Evolutionary conservation across 768 basidiomycete species (phyloP).

Genomic region (Hericium alpestre): DNA sequence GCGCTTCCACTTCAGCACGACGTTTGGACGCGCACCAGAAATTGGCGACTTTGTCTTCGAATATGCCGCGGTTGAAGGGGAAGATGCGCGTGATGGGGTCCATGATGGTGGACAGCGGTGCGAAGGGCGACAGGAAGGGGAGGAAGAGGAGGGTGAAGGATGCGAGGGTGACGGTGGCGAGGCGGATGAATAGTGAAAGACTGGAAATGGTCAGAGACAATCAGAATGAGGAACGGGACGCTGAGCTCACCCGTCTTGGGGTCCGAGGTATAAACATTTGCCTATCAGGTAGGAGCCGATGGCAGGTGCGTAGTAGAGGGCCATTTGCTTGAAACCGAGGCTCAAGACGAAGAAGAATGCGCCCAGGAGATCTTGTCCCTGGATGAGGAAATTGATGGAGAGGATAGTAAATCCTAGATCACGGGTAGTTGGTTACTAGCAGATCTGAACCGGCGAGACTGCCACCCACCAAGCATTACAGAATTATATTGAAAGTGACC

Average conservation of each 20-base stretch:
- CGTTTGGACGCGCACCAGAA: slow-evolving; percentile 95
- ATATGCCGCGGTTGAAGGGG: slow-evolving; percentile 82
- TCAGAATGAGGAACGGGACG: no score
- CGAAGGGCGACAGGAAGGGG: slow-evolving; percentile 69
- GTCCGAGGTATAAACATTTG: slow-evolving; percentile 80
- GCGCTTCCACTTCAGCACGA: slow-evolving; percentile 75
- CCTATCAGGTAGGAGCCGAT: slow-evolving; percentile 86
- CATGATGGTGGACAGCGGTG: slow-evolving; percentile 33
- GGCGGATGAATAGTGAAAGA: slow-evolving; percentile 44
- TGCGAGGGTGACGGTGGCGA: slow-evolving; percentile 49
- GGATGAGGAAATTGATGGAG: slow-evolving; percentile 59
- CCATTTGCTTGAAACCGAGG: slow-evolving; percentile 93
- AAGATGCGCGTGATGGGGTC: slow-evolving; percentile 76
- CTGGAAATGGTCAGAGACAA: no score
- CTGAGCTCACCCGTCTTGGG: slow-evolving; percentile 46
- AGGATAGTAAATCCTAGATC: slow-evolving; percentile 54
- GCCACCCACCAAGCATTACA: slow-evolving; percentile 70
- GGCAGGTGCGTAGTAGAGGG: slow-evolving; percentile 85
- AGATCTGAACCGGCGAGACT: no score
- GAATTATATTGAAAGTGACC: slow-evolving; percentile 97
- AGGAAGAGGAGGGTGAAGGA: slow-evolving; percentile 65
- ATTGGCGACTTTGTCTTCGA: slow-evolving; percentile 95
- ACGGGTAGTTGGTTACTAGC: no score
- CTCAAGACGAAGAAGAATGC: slow-evolving; percentile 76
- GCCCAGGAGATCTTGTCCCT: slow-evolving; percentile 60